Conservation (phyloP, 2,329 filamentous ascomycete species). For the Phaeoacremonium minimum region DNA sequence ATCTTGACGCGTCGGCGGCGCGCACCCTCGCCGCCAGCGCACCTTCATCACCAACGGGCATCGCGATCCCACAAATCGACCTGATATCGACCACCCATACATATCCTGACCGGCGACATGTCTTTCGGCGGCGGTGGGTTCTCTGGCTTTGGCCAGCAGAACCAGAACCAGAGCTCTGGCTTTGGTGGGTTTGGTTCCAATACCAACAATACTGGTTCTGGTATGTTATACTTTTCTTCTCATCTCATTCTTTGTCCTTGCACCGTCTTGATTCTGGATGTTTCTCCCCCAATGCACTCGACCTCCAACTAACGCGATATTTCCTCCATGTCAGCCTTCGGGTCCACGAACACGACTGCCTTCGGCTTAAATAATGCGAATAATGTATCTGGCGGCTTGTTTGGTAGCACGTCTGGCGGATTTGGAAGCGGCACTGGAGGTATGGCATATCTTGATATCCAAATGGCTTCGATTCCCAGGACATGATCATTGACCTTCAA, state of each 20-base stretch:
- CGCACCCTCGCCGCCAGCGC: conserved; percentile 11
- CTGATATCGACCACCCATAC: too few species aligned
- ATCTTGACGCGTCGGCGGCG: conserved; percentile 24
- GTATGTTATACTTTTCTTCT: conserved; percentile 38
- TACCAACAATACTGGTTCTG: conserved; percentile 36
- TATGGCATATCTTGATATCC: conserved; percentile 10
- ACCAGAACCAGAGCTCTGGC: conserved; percentile 36
- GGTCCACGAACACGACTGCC: conserved; percentile 21
- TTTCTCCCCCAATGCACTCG: conserved; percentile 13
- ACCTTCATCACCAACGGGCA: too few species aligned
- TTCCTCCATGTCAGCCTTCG: conserved; percentile 27
- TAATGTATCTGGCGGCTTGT: conserved; percentile 27
- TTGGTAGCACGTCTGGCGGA: conserved; percentile 35
- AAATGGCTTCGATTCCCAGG: too few species aligned
- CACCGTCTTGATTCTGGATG: conserved; percentile 6
- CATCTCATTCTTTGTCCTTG: conserved; percentile 8
- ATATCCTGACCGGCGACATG: too few species aligned
- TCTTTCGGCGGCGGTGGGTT: conserved; percentile 51
- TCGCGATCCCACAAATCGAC: too few species aligned
- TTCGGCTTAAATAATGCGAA: conserved; percentile 29
- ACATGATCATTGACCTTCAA: too few species aligned
- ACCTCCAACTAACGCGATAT: conserved; percentile 10
- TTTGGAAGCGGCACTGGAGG: conserved; percentile 40
- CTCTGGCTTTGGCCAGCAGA: conserved; percentile 57
- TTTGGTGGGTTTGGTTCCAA: conserved; percentile 56